Base-by-base conservation (phyloP, 148 eudicot species). In the Dianthus caryophyllus region DNA sequence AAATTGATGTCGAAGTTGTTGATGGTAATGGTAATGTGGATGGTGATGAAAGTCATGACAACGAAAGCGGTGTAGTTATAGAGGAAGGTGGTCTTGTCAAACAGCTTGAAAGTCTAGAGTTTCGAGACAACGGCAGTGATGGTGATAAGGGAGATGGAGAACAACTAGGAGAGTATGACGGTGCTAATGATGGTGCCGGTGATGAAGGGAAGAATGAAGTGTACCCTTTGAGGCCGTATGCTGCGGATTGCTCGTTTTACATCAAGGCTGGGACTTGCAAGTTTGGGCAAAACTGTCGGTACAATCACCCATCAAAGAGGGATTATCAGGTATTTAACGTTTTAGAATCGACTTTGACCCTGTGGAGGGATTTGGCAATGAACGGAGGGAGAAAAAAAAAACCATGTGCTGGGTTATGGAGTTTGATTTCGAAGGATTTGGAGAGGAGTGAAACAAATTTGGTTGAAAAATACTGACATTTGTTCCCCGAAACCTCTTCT, bases 241-340 rank as follows among this genome's bases (percentile, higher is more conserved):
- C 80, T 46, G 64, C 26, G 33, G 87, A 88, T 57, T 88, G 96
- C 72, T 27, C 83, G 0, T 83, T 60, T 71, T 88, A 79, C 69
- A 51, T 86, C 27, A 83, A 78, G 70, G 80, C 82, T 7, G 91
- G 96, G 31, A 56, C 78, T 30, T 88, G 96, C 65, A 82, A 83
- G 68, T 88, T 75, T 79, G 89, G 87, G 4, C 59, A 51, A 39
- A 72, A 61, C 63, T 88, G 96, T 82, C 83, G 78, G 76, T 88
- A 74, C 48, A 81, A 81, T 76, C 85, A 84, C 43, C 88, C 88
- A 4, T 7, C 30, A 25, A 73, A 57, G 18, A 76, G 73, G 74
- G 71, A 33, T n/a, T 73, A 47, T 79, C 79, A 81, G 88, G 88
- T 81, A 72, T 21, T 52, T 58, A 8, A 16, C n/a, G 30, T 30